phyloP scores from a whole-genome alignment of 2,329 filamentous ascomycete species.

The Tricladium varicosporioides region DNA sequence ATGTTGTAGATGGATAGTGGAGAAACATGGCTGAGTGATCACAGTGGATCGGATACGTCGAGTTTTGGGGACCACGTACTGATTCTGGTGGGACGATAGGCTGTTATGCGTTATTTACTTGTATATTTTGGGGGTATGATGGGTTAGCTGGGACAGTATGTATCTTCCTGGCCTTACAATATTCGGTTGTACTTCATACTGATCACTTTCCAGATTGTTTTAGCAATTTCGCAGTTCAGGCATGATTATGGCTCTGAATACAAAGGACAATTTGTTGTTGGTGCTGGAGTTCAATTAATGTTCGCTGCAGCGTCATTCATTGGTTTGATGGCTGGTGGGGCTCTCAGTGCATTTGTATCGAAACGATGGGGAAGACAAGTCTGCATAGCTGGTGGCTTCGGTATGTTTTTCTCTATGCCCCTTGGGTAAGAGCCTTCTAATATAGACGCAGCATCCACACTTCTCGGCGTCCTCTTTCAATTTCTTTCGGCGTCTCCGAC shows the following conservation, averaged over 20 bases:
- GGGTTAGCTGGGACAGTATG: conserved; percentile 23
- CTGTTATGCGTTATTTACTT: conserved; percentile 21
- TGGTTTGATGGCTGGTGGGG: conserved; percentile 21
- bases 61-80: background rate
- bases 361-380: conserved; percentile 23
- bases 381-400: conserved; percentile 20
- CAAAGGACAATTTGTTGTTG: conserved; percentile 17
- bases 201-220: conserved; percentile 19
- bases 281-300: conserved; percentile 22
- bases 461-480: conserved; percentile 22
- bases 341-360: conserved; percentile 14
- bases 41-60: background rate
- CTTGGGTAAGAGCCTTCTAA: background rate
- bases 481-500: conserved; percentile 29
- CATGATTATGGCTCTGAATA: conserved; percentile 20
- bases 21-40: background rate
- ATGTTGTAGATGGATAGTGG: background rate
- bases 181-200: background rate
- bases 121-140: conserved; percentile 28
- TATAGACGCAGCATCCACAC: conserved; percentile 13
- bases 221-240: conserved; percentile 21
- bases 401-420: conserved; percentile 4
- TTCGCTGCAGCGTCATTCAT: conserved; percentile 17
- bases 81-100: conserved; percentile 7
- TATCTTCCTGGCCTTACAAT: background rate